phyloP scores from a whole-genome alignment of 768 basidiomycete genomes.

The Neoboletus brunneissimus region DNA sequence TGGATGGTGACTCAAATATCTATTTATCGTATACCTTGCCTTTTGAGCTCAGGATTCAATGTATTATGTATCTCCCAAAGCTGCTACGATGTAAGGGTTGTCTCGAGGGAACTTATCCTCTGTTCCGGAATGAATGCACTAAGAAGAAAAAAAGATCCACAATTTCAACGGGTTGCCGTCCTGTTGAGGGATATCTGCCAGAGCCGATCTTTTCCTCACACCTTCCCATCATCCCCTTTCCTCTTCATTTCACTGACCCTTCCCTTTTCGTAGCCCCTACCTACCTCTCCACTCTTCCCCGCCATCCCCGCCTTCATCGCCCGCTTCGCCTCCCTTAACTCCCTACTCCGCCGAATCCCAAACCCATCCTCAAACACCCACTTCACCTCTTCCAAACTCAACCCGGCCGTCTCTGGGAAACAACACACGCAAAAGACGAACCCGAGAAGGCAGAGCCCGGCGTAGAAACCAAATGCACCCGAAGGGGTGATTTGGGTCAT shows the following conservation, averaged over 20 bases:
- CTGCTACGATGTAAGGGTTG: too few relatives aligned
- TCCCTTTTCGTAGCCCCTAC: neutral
- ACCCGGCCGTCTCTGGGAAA: slow-evolving; percentile 79
- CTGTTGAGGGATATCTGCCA: neutral
- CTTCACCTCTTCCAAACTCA: slow-evolving; percentile 66
- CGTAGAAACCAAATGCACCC: slow-evolving; percentile 77
- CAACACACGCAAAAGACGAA: slow-evolving; percentile 66
- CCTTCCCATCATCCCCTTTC: neutral
- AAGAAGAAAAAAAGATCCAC: too few relatives aligned
- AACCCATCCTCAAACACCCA: slow-evolving; percentile 62
- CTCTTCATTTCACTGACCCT: neutral
- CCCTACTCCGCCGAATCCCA: slow-evolving; percentile 56
- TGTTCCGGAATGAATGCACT: too few relatives aligned
- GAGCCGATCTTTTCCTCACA: neutral
- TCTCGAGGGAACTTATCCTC: too few relatives aligned
- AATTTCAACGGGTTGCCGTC: neutral
- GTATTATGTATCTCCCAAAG: too few relatives aligned
- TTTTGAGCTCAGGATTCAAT: too few relatives aligned
- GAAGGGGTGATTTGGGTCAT: slow-evolving; percentile 72
- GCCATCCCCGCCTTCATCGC: neutral
- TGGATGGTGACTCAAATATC: too few relatives aligned
- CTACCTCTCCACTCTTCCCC: neutral
- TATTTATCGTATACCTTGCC: too few relatives aligned
- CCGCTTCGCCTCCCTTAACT: slow-evolving; percentile 35
- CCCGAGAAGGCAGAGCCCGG: slow-evolving; percentile 65